Evolutionary conservation across 805 yeast species (phyloP).

Genomic region (Starmerella vitae): DNA sequence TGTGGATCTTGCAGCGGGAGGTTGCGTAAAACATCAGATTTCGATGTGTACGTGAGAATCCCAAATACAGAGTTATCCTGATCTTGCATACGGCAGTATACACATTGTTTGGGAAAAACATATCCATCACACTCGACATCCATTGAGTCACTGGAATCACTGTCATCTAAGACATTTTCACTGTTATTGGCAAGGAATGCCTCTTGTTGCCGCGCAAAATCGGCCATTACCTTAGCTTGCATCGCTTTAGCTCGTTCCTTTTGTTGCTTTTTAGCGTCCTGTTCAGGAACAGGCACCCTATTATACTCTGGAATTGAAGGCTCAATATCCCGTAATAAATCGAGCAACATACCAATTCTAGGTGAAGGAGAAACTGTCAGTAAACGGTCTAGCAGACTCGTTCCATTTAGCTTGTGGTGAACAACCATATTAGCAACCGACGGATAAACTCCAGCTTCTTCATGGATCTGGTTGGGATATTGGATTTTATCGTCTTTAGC

Average conservation of each 20-base stretch:
- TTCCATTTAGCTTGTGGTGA: no score
- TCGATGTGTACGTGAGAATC: constrained; percentile 38
- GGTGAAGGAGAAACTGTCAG: neutral
- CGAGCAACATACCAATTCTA: constrained; percentile 10
- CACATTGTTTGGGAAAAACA: constrained; percentile 58
- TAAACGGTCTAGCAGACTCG: neutral
- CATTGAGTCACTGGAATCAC: constrained; percentile 3
- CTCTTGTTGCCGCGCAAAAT: constrained; percentile 65
- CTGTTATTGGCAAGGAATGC: constrained; percentile 38
- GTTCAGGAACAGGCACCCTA: constrained; percentile 10
- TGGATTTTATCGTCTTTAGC: constrained; percentile 29
- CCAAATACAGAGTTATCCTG: constrained; percentile 59
- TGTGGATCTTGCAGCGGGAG: constrained; percentile 51
- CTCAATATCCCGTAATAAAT: constrained; percentile 11
- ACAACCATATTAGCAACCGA: neutral
- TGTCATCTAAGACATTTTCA: constrained; percentile 29
- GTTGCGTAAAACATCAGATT: constrained; percentile 35
- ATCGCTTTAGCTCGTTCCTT: constrained; percentile 57
- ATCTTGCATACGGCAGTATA: constrained; percentile 67
- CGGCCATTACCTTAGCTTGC: constrained; percentile 58
- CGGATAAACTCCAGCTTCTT: neutral
- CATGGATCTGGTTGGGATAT: neutral
- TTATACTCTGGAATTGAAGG: constrained; percentile 18
- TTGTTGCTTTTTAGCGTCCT: constrained; percentile 40
- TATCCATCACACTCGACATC: no score